Base-by-base conservation (phyloP, 2,329 filamentous ascomycete species). In the Trichoderma brevicompactum region DNA sequence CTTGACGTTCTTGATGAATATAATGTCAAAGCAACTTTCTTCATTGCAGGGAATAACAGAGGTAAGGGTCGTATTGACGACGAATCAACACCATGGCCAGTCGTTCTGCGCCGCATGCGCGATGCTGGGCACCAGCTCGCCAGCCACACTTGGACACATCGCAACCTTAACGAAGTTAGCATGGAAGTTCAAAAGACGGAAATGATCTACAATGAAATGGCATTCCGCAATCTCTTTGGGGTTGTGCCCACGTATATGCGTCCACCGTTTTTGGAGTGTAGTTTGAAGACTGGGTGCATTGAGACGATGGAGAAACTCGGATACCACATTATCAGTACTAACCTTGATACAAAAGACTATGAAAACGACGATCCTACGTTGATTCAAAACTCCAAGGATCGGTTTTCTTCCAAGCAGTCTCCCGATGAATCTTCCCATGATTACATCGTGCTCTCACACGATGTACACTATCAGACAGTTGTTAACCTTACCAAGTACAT, bases 341-440 rank as follows among this genome's bases (percentile, higher is more conserved):
- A 87, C 70, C 74, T 88, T 12, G 86, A 89, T 72, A 88, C 86
- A 15, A 83, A 87, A 68, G 86, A 88, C 74, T 88, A 85, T 71
- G 77, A 84, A 70, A 81, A 86, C 69, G 78, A 81, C 65, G 76
- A 76, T 8, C 79, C 83, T 2, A 74, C 80, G 48, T 79, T 80
- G 67, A 86, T 87, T 68, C 76, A 80, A 66, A 72, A 76, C 34
- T 81, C 80, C 63, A 80, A 85, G 68, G 70, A 75, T 10, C 72
- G 71, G 7, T 79, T 75, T 65, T 72, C 72, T n/a, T 61, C 72
- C 3, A 73, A 72, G 13, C 71, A 79, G 15, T 84, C 81, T 38
- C 64, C 68, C 0, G 65, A 72, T 28, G 55, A 75, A 1, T 59
- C 61, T 0, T 66, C 54, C 6, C 73, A 75, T 40, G 72, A 74